These are phyloP conservation scores for Microcos paniculata DNA, from an alignment of 345 rosid genomes.

Conservation along the genomic window DNA sequence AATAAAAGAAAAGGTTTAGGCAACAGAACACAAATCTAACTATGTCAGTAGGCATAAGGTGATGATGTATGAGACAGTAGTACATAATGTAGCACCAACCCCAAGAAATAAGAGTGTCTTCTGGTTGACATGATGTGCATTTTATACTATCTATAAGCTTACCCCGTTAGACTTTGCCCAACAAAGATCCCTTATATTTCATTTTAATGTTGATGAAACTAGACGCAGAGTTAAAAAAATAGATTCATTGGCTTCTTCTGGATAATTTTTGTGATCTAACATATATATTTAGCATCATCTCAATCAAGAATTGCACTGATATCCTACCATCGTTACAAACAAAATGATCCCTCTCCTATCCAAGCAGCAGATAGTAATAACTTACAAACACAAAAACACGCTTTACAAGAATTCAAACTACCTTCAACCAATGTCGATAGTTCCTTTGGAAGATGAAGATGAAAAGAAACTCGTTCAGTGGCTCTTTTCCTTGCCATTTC, in stretches of 20 bases:
- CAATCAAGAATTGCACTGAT: background rate
- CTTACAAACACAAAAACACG: conserved; percentile 6
- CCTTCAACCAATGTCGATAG: conserved; percentile 75
- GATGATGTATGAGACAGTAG: too few species aligned
- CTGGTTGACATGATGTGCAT: background rate
- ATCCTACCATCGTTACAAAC: background rate
- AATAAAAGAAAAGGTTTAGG: background rate
- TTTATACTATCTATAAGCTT: background rate
- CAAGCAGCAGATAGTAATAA: background rate
- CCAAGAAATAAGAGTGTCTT: background rate
- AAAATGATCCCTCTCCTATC: background rate
- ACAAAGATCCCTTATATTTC: background rate
- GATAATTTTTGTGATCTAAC: background rate
- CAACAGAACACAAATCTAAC: background rate
- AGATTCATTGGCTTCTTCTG: background rate
- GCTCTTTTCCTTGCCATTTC: conserved; percentile 68
- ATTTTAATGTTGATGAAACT: background rate
- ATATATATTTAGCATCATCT: background rate
- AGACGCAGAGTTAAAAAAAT: background rate
- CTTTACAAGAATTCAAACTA: conserved; percentile 28
- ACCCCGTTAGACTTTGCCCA: background rate
- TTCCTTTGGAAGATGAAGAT: conserved; percentile 72
- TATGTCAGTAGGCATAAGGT: background rate
- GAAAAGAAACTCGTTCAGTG: conserved; percentile 65
- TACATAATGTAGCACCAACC: background rate